Evolutionary conservation across 768 basidiomycete species (phyloP).

Genomic region (Pleurotus salmoneostramineus): DNA sequence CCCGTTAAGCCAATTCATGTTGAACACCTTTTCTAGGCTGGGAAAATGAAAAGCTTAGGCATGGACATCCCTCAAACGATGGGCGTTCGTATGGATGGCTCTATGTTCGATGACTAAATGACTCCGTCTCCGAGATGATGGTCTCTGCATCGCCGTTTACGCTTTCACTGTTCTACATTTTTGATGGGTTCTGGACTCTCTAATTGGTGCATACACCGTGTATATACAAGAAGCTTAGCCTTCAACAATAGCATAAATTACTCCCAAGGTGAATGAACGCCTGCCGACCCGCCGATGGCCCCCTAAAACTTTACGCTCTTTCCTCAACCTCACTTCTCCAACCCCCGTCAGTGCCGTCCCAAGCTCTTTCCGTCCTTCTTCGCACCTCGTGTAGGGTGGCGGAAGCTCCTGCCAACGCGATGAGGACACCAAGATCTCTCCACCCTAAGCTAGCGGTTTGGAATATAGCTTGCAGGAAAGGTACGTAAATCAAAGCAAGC

Average conservation of each 20-base stretch:
- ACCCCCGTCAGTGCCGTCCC: conserved; percentile 51
- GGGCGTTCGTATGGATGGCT: conserved; percentile 85
- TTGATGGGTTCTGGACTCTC: not conserved
- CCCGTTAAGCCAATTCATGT: not conserved
- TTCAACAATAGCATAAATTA: not conserved
- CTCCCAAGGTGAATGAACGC: not conserved
- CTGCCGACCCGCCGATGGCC: not conserved
- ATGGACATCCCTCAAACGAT: conserved; percentile 84
- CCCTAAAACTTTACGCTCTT: conserved; percentile 31
- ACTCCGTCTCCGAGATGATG: not conserved
- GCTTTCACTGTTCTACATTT: not conserved
- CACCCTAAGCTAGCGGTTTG: conserved; percentile 80
- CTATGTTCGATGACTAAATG: conserved; percentile 44
- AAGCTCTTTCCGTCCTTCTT: conserved; percentile 69
- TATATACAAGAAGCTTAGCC: not conserved
- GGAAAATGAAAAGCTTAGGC: conserved; percentile 82
- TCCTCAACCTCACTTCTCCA: conserved; percentile 46
- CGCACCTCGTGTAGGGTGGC: conserved; percentile 74
- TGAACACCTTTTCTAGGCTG: conserved; percentile 39
- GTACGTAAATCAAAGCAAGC: conserved; percentile 84
- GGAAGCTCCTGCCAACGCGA: conserved; percentile 63
- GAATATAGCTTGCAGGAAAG: conserved; percentile 88
- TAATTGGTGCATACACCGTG: too few species aligned
- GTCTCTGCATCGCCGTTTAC: not conserved
- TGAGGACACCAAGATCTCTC: conserved; percentile 66